Evolutionary conservation across 495 filamentous ascomycete genomes (phyloP), one percentile per base, ranked within the genome.

Genomic region (Neurospora tetrasperma): DNA sequence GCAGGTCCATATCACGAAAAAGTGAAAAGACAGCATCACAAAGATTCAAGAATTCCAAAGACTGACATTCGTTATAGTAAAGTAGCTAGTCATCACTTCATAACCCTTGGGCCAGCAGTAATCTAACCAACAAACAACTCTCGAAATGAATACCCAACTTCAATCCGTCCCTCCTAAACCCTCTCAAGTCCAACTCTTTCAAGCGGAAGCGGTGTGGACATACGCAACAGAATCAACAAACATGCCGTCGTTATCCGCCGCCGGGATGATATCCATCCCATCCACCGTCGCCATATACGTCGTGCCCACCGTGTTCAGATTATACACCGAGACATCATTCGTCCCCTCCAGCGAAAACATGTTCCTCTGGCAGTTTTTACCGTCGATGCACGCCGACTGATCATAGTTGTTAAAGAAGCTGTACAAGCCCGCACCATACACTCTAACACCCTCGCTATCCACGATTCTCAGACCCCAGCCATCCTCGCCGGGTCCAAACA

Each of bases 371-470:
- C 91, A 94, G 14, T 77, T 78, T 41, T 82, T 84, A 3, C 82
- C 84, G 1, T 79, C 70, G 44, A 83, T 83, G 73, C 82, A 84
- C 41, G 59, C 72, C 18, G 78, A 75, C 54, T 66, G 54, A 42
- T 73, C 75, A 76, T 88, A 87, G 79, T 89, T 87, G 73, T 84
- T 76, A 76, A 89, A 89, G 83, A 90, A 89, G 38, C 80, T 84
- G 79, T 89, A 89, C 41, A 89, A 76, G 0, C 92, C 92, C 12
- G 89, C 89, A 31, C 91, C 90, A 71, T 92, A 94, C 23, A 92
- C 79, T 23, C 86, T 72, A 46, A 94, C 81, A 44, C 85, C 82
- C 18, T 78, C 78, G 54, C 86, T 89, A 70, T 86, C 82, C 18
- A 89, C 79, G 42, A 89, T 77, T 35, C 86, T 78, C 40, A 89